These are phyloP conservation scores for Ceratocystis smalleyi DNA, from an alignment of 2,329 filamentous ascomycete genomes.

Conservation along the genomic window DNA sequence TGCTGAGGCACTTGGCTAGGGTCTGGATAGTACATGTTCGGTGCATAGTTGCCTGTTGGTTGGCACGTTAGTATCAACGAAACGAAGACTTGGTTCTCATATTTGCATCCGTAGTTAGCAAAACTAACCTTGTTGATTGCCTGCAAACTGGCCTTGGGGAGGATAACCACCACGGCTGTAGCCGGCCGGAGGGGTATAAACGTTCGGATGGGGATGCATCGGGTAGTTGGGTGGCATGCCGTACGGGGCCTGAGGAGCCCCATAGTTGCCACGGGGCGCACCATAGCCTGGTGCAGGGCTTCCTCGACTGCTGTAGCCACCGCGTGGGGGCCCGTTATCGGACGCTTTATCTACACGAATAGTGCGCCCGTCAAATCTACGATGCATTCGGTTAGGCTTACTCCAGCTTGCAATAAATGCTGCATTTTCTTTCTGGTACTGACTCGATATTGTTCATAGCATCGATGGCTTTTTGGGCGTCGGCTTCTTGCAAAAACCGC, in stretches of 20 bases:
- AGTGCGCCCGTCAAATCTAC: slow-evolving; percentile 77
- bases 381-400: slow-evolving; percentile 8
- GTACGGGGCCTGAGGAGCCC: slow-evolving; percentile 26
- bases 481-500: slow-evolving; percentile 60
- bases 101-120: background rate
- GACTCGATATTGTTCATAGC: slow-evolving; percentile 85
- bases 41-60: slow-evolving; percentile 7
- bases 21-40: slow-evolving; percentile 27
- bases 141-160: slow-evolving; percentile 25
- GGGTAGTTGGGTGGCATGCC: slow-evolving; percentile 18
- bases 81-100: background rate
- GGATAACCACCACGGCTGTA: slow-evolving; percentile 29
- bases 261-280: slow-evolving; percentile 32
- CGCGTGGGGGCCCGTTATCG: slow-evolving; percentile 50
- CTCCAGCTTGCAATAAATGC: slow-evolving; percentile 2
- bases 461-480: slow-evolving; percentile 61
- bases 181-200: slow-evolving; percentile 24
- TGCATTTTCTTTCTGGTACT: slow-evolving; percentile 23
- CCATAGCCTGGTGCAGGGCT: slow-evolving; percentile 29
- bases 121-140: slow-evolving; percentile 29
- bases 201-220: slow-evolving; percentile 22
- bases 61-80: background rate
- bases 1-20: slow-evolving; percentile 29
- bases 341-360: slow-evolving; percentile 95
- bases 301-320: slow-evolving; percentile 27